phyloP scores from a whole-genome alignment of 768 basidiomycete genomes.

The Tylopilus felleus region DNA sequence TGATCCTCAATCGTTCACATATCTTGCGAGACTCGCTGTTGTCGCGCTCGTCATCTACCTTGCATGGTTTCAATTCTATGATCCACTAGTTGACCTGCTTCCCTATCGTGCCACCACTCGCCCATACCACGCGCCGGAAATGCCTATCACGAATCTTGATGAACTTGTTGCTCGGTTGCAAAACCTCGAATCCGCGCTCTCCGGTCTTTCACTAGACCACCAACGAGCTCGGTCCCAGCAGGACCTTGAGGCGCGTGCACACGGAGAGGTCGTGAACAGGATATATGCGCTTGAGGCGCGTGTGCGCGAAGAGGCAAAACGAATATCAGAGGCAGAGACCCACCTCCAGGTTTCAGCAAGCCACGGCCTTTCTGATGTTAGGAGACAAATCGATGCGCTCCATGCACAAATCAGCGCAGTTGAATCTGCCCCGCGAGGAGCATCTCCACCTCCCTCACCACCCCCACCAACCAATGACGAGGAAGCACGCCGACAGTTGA shows the following conservation, averaged over 20 bases:
- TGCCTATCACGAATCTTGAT: slow-evolving; percentile 61
- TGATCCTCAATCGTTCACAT: slow-evolving; percentile 30
- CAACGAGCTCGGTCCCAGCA: slow-evolving; percentile 49
- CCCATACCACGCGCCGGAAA: slow-evolving; percentile 51
- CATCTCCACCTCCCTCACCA: slow-evolving; percentile 13
- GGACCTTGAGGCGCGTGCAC: slow-evolving; percentile 50
- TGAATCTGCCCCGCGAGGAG: slow-evolving; percentile 22
- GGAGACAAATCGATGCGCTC: slow-evolving; percentile 53
- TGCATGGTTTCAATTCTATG: slow-evolving; percentile 44
- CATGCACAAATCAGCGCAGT: slow-evolving; percentile 40
- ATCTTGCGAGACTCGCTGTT: slow-evolving; percentile 40
- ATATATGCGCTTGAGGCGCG: slow-evolving; percentile 56
- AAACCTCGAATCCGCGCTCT: slow-evolving; percentile 60
- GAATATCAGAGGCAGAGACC: slow-evolving; percentile 51
- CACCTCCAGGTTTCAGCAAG: slow-evolving; percentile 43
- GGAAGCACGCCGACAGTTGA: slow-evolving; percentile 53
- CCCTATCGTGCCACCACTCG: slow-evolving; percentile 31
- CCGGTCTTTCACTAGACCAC: slow-evolving; percentile 53
- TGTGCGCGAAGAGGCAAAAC: slow-evolving; percentile 44
- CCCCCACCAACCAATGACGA: slow-evolving; percentile 41
- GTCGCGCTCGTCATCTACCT: slow-evolving; percentile 43
- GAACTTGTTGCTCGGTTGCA: slow-evolving; percentile 63
- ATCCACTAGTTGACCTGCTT: slow-evolving; percentile 33
- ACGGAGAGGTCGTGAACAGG: slow-evolving; percentile 50
- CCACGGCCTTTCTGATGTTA: slow-evolving; percentile 46